Evolutionary conservation across 2,329 filamentous ascomycete genomes (phyloP).

Genomic region (Cladophialophora bantiana): DNA sequence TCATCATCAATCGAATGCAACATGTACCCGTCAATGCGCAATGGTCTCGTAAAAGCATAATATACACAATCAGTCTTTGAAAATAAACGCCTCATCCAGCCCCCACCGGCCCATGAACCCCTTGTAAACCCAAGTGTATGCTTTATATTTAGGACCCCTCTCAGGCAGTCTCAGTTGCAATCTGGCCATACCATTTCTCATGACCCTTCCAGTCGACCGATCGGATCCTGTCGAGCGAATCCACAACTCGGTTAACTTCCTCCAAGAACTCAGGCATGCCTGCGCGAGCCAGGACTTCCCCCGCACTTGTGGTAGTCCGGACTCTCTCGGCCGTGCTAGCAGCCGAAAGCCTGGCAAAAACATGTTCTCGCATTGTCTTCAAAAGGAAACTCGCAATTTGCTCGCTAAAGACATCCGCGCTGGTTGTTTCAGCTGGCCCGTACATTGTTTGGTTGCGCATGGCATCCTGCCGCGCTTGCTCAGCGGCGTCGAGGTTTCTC

Average conservation of each 20-base stretch:
- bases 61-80: background rate
- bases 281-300: slow-evolving; percentile 64
- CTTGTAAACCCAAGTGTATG: background rate
- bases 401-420: slow-evolving; percentile 60
- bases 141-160: background rate
- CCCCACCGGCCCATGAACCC: background rate
- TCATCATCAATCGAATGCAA: background rate
- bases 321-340: slow-evolving; percentile 67
- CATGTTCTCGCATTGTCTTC: slow-evolving; percentile 64
- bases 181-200: slow-evolving; percentile 63
- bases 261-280: slow-evolving; percentile 69
- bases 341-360: slow-evolving; percentile 63
- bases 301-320: slow-evolving; percentile 63
- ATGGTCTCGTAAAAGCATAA: slow-evolving; percentile 11
- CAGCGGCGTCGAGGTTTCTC: slow-evolving; percentile 34
- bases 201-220: slow-evolving; percentile 67
- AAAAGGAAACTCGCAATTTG: slow-evolving; percentile 68
- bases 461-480: slow-evolving; percentile 46
- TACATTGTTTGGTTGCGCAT: slow-evolving; percentile 29
- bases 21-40: background rate
- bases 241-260: slow-evolving; percentile 66
- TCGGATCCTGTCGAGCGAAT: slow-evolving; percentile 63
- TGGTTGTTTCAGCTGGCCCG: slow-evolving; percentile 46
- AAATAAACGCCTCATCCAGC: background rate
- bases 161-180: slow-evolving; percentile 42